phyloP scores from a whole-genome alignment of 1,284 basidiomycete genomes.

The Tilletia indica region DNA sequence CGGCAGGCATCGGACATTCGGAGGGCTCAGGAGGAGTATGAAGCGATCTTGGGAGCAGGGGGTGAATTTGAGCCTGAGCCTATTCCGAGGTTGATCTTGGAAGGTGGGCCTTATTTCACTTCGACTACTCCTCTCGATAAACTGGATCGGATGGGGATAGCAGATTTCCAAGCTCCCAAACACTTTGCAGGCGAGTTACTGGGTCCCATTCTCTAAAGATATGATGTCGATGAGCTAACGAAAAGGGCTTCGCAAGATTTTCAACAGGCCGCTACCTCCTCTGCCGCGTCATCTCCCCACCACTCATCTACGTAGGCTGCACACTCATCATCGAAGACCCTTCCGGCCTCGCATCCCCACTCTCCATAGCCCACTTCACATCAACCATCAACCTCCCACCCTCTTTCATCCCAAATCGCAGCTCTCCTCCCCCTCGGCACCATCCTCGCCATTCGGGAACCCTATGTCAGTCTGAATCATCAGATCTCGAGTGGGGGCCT shows the following conservation, averaged over 20 bases:
- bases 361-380: conserved; percentile 50
- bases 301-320: conserved; percentile 44
- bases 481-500: conserved; percentile 44
- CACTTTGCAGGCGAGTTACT: conserved; percentile 21
- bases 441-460: conserved; percentile 46
- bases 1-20: conserved; percentile 44
- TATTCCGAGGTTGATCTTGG: conserved; percentile 32
- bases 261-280: conserved; percentile 38
- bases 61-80: conserved; percentile 25
- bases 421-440: conserved; percentile 44
- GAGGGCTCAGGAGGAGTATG: conserved; percentile 35
- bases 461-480: conserved; percentile 42
- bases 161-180: conserved; percentile 33
- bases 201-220: not conserved
- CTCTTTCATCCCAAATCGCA: conserved; percentile 22
- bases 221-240: too few relatives aligned
- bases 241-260: conserved; percentile 11
- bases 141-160: conserved; percentile 32
- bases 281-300: conserved; percentile 39
- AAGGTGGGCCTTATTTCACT: conserved; percentile 37
- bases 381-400: conserved; percentile 32
- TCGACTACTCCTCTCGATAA: conserved; percentile 33
- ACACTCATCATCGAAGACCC: conserved; percentile 39
- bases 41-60: conserved; percentile 19
- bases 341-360: conserved; percentile 35